A percentile compares a stretch with the other conserved stretches of the same genome.
These are phyloP conservation scores for Xanthoparmelia taractica DNA, from an alignment of 495 filamentous ascomycete species.

Conservation along the genomic window DNA sequence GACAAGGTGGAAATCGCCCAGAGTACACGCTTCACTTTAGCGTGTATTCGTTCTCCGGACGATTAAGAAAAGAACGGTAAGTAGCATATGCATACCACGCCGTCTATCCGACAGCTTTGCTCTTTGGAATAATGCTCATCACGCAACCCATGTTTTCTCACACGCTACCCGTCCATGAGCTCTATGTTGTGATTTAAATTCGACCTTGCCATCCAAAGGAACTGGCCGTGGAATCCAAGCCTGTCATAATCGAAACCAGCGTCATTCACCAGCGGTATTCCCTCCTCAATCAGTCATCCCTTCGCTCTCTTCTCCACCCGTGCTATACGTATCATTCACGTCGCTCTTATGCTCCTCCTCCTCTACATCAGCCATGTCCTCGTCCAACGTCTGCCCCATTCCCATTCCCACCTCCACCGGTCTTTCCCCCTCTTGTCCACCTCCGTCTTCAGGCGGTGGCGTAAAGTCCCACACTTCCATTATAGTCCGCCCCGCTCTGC, in stretches of 20 bases:
- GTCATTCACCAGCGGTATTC: not conserved
- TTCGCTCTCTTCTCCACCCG: constrained; percentile 16
- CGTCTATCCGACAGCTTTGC: not conserved
- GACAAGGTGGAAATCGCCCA: too few species aligned
- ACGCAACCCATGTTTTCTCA: not conserved
- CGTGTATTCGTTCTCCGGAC: too few species aligned
- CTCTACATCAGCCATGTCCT: constrained; percentile 25
- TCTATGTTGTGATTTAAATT: not conserved
- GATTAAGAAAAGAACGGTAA: too few species aligned
- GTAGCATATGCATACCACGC: not conserved
- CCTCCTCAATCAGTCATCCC: constrained; percentile 21
- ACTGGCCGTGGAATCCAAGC: not conserved
- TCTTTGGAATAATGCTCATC: not conserved
- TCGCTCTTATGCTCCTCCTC: constrained; percentile 9
- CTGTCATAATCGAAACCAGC: not conserved
- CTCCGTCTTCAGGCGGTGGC: constrained; percentile 29
- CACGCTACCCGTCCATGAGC: not conserved
- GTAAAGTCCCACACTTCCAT: constrained; percentile 71
- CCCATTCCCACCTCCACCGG: not conserved
- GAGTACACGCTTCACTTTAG: too few species aligned
- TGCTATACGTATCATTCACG: not conserved
- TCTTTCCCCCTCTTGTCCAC: constrained; percentile 9
- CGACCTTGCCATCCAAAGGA: not conserved
- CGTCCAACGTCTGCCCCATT: constrained; percentile 13
- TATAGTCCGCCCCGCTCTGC: constrained; percentile 70